Evolutionary conservation across 1,139 yeast genomes (phyloP).

Genomic region (Suhomyces atakaporum): DNA sequence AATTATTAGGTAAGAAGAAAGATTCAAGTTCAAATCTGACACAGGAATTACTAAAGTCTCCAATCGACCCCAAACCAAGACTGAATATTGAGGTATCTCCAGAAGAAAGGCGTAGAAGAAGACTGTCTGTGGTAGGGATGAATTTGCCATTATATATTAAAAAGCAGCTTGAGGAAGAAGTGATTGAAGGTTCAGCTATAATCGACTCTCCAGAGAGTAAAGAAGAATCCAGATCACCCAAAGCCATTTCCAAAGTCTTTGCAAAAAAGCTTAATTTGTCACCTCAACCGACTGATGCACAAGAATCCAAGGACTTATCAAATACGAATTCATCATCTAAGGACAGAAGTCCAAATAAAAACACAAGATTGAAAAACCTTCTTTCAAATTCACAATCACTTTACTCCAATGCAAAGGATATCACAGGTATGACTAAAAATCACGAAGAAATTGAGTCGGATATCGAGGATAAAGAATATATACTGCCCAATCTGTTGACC

Average conservation of each 20-base stretch:
- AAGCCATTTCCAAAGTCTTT: background rate
- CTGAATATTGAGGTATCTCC: background rate
- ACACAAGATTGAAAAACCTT: slow-evolving; percentile 36
- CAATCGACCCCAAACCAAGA: background rate
- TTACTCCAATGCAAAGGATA: slow-evolving; percentile 31
- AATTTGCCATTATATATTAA: slow-evolving; percentile 42
- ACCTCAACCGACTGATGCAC: background rate
- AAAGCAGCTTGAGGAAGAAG: slow-evolving; percentile 27
- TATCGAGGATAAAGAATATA: slow-evolving; percentile 36
- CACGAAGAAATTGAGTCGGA: slow-evolving; percentile 17
- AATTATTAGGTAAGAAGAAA: slow-evolving; percentile 4
- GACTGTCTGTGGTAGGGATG: slow-evolving; percentile 43
- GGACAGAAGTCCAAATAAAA: slow-evolving; percentile 18
- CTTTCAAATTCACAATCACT: slow-evolving; percentile 42
- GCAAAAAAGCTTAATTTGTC: background rate
- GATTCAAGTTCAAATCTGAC: background rate
- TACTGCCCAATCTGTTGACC: slow-evolving; percentile 46
- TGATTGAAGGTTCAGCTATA: slow-evolving; percentile 6
- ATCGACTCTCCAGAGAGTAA: slow-evolving; percentile 6
- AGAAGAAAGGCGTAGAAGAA: slow-evolving; percentile 17
- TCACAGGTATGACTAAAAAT: slow-evolving; percentile 1
- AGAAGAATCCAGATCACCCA: background rate
- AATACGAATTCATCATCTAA: background rate
- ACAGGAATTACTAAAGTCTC: background rate
- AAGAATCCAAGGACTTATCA: background rate